Evolutionary conservation across 169 alveolate species (phyloP), one percentile per base, ranked within the genome.

Genomic region (Plasmodium vinckei): DNA sequence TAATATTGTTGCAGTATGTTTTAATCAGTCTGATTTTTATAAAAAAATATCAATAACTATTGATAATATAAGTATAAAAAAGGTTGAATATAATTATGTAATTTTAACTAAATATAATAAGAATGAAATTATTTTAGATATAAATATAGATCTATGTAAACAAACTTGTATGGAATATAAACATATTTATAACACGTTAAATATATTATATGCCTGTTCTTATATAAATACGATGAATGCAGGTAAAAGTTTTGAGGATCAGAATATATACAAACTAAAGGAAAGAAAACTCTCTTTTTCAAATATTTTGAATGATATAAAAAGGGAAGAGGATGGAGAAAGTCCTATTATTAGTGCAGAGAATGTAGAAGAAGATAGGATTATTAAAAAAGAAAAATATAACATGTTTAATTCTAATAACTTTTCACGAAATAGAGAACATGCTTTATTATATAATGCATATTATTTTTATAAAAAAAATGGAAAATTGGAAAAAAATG

Each of bases 91-190:
- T 51, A 77, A 68, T 47, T 56, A 77, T 23, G 47, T 77, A 9
- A 63, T 77, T 49, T 68, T 77, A 17, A 77, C 88, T 15, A 77
- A 77, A 56, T 42, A 77, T 51, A 77, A 77, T 63, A 46, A 77
- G 23, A 5, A 77, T 1, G 67, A 44, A n/a, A 64, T 19, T 19
- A 63, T 63, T 33, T 21, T 77, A 23, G 33, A 23, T 9, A 69
- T 77, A 2, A 44, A 64, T 33, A 49, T 77, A 10, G 77, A 77
- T 15, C 2, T 77, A 12, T 69, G 33, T 63, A 77, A 77, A n/a
- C 88, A 77, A 57, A 49, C 77, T 44, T n/a, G 27, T 15, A 77
- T 77, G 88, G 53, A 61, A 33, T 77, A 77, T 12, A 77, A 77
- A 44, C 88, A 77, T 57, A 77, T 77, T 2, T 77, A 77, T 51